Evolutionary conservation across 192 early-diverging fungal genomes (phyloP), one percentile per base, ranked within the genome.

Genomic region (Coemansia sp.): DNA sequence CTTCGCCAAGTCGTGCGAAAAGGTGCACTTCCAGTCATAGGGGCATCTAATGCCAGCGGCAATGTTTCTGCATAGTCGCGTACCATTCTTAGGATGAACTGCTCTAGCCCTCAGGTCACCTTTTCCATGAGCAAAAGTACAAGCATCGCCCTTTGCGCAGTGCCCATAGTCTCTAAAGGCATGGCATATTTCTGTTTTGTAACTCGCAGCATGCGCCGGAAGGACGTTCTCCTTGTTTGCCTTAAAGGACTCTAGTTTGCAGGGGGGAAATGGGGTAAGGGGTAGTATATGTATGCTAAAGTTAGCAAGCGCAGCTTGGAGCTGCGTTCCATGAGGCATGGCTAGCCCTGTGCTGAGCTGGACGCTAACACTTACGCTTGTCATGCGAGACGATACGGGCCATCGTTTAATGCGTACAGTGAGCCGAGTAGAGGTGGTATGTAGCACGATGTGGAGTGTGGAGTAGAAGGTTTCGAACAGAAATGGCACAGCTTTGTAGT

Each of bases 21-120:
- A 82, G 57, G 77, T 74, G 58, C 80, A 82, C 35, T 77, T 73
- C 19, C 25, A 22, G 32, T 68, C 77, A 20, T 76, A 82, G 1
- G 79, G 64, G 25, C 79, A 76, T 10, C 20, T 24, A 0, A 36
- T 57, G 6, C 61, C 53, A 10, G 64, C 47, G 2, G 25, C 46
- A 17, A 73, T 68, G 41, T 73, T 82, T 36, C 60, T 69, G 57
- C 79, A 82, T 15, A 59, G 27, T 0, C 42, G 29, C 0, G 79
- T 82, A 25, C 76, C 73, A 29, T 63, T 69, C 15, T 70, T 73
- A 11, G 58, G 64, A 6, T 74, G 79, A 31, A 71, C 68, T 11
- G 37, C 35, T 4, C 79, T 57, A 7, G 29, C 14, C 9, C 74
- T 60, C 5, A 82, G 57, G 1, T 82, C 80, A 0, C 22, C 43